A percentile compares a stretch with the other conserved stretches of the same genome.
These are phyloP conservation scores for Coemansia sp. DNA, from an alignment of 192 early-diverging fungal species.

Conservation along the genomic window DNA sequence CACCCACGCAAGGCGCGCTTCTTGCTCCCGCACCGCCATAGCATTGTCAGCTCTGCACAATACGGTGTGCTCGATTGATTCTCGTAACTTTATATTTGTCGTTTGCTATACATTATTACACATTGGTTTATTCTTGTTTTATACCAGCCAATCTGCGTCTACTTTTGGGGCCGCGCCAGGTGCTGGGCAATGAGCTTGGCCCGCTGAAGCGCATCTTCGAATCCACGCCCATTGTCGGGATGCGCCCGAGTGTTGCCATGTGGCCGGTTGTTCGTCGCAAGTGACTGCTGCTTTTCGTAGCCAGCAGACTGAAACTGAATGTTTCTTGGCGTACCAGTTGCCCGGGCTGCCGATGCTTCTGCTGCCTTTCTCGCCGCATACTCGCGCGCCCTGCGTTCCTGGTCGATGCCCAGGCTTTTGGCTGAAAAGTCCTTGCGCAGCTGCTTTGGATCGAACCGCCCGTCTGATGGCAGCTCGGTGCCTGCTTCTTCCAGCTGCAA, in stretches of 20 bases:
- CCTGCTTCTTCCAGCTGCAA: constrained; percentile 80
- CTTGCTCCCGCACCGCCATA: constrained; percentile 29
- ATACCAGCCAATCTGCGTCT: not conserved
- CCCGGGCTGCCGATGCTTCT: constrained; percentile 10
- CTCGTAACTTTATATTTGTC: not conserved
- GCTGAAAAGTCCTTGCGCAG: constrained; percentile 40
- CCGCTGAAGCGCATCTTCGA: constrained; percentile 42
- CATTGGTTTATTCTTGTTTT: not conserved
- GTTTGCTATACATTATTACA: too few species aligned
- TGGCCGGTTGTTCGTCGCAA: not conserved
- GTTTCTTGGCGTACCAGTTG: constrained; percentile 16
- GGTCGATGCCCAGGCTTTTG: constrained; percentile 31
- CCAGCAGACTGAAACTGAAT: constrained; percentile 34
- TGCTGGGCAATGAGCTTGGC: constrained; percentile 51
- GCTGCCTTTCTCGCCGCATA: constrained; percentile 33
- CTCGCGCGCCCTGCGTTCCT: constrained; percentile 44
- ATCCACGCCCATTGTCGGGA: constrained; percentile 20
- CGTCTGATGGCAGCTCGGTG: constrained; percentile 67
- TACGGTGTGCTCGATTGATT: constrained; percentile 6
- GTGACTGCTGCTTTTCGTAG: not conserved
- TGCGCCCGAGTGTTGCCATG: not conserved
- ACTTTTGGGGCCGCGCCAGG: constrained; percentile 16
- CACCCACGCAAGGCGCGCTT: constrained; percentile 21
- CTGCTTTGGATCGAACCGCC: constrained; percentile 63
- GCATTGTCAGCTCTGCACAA: constrained; percentile 11